These are phyloP conservation scores for Pseudopithomyces maydicus DNA, from an alignment of 2,329 filamentous ascomycete genomes.

Conservation along the genomic window DNA sequence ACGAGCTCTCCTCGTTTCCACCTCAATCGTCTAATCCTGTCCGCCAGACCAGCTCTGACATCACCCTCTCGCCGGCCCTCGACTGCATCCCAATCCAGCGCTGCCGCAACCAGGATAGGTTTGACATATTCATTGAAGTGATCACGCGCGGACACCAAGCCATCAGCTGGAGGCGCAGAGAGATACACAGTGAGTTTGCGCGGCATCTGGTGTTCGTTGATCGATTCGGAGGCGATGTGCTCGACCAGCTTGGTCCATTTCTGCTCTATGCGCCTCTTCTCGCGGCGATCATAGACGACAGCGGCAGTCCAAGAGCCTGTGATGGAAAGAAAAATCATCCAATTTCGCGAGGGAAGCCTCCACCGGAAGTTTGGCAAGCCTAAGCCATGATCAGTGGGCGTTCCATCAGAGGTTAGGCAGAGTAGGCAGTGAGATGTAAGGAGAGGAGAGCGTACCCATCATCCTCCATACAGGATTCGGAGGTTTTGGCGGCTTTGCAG, in stretches of 20 bases:
- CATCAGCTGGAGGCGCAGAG: slow-evolving; percentile 83
- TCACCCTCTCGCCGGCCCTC: slow-evolving; percentile 94
- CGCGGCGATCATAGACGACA: slow-evolving; percentile 87
- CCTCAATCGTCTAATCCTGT: slow-evolving; percentile 74
- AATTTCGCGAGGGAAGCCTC: slow-evolving; percentile 92
- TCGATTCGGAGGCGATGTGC: slow-evolving; percentile 77
- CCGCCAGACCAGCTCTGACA: slow-evolving; percentile 82
- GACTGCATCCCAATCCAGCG: slow-evolving; percentile 94
- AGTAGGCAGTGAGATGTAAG: not conserved
- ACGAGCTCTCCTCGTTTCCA: slow-evolving; percentile 63
- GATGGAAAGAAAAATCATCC: slow-evolving; percentile 91
- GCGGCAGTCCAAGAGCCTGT: slow-evolving; percentile 78
- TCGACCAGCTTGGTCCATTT: slow-evolving; percentile 88
- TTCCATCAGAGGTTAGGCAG: not conserved
- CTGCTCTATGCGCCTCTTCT: slow-evolving; percentile 82
- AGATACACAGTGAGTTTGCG: slow-evolving; percentile 87
- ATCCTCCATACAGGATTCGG: slow-evolving; percentile 47
- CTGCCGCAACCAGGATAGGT: slow-evolving; percentile 85
- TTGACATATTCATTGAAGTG: slow-evolving; percentile 97
- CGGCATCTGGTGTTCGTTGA: slow-evolving; percentile 75
- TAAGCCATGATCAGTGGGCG: slow-evolving; percentile 36
- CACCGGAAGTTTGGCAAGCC: slow-evolving; percentile 83
- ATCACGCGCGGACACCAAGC: slow-evolving; percentile 81
- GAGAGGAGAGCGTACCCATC: slow-evolving; percentile 40
- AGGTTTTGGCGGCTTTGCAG: slow-evolving; percentile 35